These are phyloP conservation scores for Aethionema arabicum DNA, from an alignment of 345 rosid species.

Conservation along the genomic window DNA sequence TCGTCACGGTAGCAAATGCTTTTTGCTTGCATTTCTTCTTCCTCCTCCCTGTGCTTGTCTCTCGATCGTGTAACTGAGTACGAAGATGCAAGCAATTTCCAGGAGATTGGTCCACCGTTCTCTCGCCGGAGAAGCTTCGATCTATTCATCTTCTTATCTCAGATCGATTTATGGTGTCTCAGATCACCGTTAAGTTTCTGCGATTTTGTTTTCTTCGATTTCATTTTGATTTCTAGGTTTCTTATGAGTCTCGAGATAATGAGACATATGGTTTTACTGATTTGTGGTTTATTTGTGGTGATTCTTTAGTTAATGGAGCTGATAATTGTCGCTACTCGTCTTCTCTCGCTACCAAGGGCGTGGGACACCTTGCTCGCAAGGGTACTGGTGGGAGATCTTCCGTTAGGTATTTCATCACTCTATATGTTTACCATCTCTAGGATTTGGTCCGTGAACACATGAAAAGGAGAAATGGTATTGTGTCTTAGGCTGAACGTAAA, in stretches of 20 bases:
- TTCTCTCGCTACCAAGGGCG: conserved; percentile 64
- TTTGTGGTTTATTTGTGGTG: conserved; percentile 7
- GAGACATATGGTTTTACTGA: background rate
- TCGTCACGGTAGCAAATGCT: conserved; percentile 8
- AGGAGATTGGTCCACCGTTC: conserved; percentile 63
- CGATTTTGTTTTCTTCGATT: background rate
- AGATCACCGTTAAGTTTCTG: conserved; percentile 50
- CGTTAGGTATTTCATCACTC: conserved; percentile 55
- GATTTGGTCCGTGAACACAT: background rate
- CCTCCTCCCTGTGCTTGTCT: conserved; percentile 22
- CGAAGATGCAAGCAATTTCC: conserved; percentile 71
- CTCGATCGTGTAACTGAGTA: conserved; percentile 25
- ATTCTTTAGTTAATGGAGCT: conserved; percentile 49
- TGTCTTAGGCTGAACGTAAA: background rate
- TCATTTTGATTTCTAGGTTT: conserved; percentile 15
- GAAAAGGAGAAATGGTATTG: conserved; percentile 3
- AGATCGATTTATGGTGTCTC: conserved; percentile 54
- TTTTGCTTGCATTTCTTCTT: conserved; percentile 1
- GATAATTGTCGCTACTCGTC: conserved; percentile 65
- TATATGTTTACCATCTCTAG: background rate
- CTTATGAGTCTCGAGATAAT: background rate
- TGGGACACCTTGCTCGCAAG: conserved; percentile 85
- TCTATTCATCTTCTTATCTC: conserved; percentile 39
- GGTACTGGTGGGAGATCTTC: conserved; percentile 99
- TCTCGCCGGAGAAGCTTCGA: conserved; percentile 42